Evolutionary conservation across 768 basidiomycete genomes (phyloP).

Genomic region (Auricularia sp.): DNA sequence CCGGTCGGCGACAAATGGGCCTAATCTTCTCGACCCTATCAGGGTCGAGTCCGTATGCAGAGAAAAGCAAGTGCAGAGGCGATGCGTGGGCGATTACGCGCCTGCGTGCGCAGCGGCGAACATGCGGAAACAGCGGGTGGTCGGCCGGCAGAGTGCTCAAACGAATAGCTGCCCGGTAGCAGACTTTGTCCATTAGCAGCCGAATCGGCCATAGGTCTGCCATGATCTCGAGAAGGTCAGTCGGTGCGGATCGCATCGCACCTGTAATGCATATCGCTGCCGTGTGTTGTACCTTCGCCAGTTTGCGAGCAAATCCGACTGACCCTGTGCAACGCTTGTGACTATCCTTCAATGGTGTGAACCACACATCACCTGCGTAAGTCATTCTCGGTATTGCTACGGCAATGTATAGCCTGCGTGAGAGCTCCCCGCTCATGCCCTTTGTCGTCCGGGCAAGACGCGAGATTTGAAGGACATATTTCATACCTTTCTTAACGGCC

Average conservation of each 20-base stretch:
- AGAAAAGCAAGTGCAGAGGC: slow-evolving; percentile 17
- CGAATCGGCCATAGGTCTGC: slow-evolving; percentile 8
- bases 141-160: slow-evolving; percentile 3
- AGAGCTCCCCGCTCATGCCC: slow-evolving; percentile 4
- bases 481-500: slow-evolving; percentile 2
- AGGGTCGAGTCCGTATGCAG: slow-evolving; percentile 3
- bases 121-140: background rate
- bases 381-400: slow-evolving; percentile 16
- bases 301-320: background rate
- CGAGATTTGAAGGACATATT: background rate
- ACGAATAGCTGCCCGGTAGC: slow-evolving; percentile 2
- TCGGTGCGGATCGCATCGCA: slow-evolving; percentile 8
- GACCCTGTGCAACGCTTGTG: background rate
- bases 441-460: slow-evolving; percentile 1
- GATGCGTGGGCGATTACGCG: slow-evolving; percentile 7
- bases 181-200: background rate
- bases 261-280: slow-evolving; percentile 15
- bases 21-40: slow-evolving; percentile 13
- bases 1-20: background rate
- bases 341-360: background rate
- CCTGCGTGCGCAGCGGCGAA: background rate
- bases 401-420: slow-evolving; percentile 9
- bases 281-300: slow-evolving; percentile 11
- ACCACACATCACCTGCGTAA: slow-evolving; percentile 13
- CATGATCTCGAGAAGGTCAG: slow-evolving; percentile 10